A percentile compares a stretch with the other conserved stretches of the same genome.
Evolutionary conservation across 257 asterid genomes (phyloP).

Genomic region (Scutellaria galericulata): DNA sequence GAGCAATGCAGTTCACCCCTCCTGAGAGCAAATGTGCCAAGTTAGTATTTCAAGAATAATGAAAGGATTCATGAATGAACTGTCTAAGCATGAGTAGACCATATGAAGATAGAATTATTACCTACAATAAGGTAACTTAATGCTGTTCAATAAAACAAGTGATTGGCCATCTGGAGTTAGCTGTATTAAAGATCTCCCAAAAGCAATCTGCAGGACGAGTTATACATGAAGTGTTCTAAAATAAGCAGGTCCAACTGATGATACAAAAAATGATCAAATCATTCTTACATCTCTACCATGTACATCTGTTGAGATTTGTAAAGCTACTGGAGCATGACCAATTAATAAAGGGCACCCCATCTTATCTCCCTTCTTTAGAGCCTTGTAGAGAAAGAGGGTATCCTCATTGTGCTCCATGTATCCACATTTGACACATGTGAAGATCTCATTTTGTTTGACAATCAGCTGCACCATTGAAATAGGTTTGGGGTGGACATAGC

Average conservation of each 20-base stretch:
- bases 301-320: conserved; percentile 48
- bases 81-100: conserved; percentile 28
- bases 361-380: conserved; percentile 52
- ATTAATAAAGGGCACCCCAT: conserved; percentile 74
- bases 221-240: conserved; percentile 26
- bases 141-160: conserved; percentile 69
- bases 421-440: conserved; percentile 76
- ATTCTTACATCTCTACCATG: conserved; percentile 71
- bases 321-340: conserved; percentile 63
- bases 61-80: conserved; percentile 24
- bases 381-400: conserved; percentile 68
- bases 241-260: conserved; percentile 34
- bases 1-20: conserved; percentile 67
- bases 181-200: conserved; percentile 64
- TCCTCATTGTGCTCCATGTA: conserved; percentile 48
- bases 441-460: conserved; percentile 55
- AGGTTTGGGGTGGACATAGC: conserved; percentile 77
- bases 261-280: conserved; percentile 25
- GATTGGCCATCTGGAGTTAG: conserved; percentile 73
- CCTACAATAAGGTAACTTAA: conserved; percentile 83
- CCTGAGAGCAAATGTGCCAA: conserved; percentile 51
- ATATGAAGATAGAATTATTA: conserved; percentile 35
- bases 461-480: conserved; percentile 69
- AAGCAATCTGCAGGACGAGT: conserved; percentile 55
- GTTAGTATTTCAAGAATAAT: conserved; percentile 32